phyloP scores from a whole-genome alignment of 2,329 filamentous ascomycete genomes.

The Colletotrichum tofieldiae region DNA sequence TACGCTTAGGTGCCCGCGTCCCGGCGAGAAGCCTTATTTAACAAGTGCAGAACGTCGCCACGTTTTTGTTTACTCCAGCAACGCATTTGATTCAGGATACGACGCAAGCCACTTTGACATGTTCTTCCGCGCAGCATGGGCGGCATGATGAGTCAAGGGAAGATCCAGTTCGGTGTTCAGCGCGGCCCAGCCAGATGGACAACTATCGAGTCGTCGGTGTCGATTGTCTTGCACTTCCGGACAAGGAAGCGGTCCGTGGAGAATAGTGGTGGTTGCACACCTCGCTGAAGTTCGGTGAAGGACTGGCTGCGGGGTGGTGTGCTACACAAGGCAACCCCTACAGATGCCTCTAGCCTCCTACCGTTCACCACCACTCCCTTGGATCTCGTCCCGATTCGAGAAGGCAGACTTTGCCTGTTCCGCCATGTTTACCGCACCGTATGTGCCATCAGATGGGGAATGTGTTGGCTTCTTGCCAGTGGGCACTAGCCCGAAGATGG shows the following conservation, averaged over 20 bases:
- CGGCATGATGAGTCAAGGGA: constrained; percentile 1
- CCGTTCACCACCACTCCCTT: not conserved
- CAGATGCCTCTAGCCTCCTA: constrained; percentile 1
- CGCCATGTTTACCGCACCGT: not conserved
- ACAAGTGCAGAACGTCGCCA: constrained; percentile 28
- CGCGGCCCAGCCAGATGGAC: not conserved
- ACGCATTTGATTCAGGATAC: not conserved
- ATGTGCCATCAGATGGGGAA: not conserved
- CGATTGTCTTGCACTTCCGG: not conserved
- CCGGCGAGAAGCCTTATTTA: constrained; percentile 17
- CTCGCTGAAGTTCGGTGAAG: constrained; percentile 26
- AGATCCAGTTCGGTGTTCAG: not conserved
- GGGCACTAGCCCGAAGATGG: not conserved
- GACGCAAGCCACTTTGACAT: not conserved
- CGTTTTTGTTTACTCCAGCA: constrained; percentile 1
- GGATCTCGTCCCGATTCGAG: not conserved
- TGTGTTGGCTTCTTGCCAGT: not conserved
- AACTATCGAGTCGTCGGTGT: not conserved
- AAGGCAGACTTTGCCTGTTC: constrained; percentile 7
- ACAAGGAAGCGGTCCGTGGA: not conserved
- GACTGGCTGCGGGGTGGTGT: constrained; percentile 6
- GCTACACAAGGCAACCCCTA: constrained; percentile 15
- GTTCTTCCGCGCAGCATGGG: not conserved
- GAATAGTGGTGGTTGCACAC: constrained; percentile 10
- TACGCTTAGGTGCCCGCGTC: constrained; percentile 4